Percentiles rank a stretch among this genome's conserved stretches.
Evolutionary conservation across 1,284 basidiomycete genomes (phyloP).

Genomic region (Ceratobasidium sp.): DNA sequence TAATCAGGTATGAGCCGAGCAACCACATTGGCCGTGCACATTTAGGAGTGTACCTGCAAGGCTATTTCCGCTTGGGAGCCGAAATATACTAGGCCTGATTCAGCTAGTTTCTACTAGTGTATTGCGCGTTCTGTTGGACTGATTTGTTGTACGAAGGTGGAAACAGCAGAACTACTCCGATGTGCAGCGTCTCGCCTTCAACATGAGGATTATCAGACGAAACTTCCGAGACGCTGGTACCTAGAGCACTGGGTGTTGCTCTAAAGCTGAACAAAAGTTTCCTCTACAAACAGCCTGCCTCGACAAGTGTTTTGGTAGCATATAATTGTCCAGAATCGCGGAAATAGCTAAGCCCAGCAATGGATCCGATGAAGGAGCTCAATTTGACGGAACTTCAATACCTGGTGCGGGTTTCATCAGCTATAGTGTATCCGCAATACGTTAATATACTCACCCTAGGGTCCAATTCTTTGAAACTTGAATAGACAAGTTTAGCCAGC

Average conservation of each 20-base stretch:
- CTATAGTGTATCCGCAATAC: too few species aligned
- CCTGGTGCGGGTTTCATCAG: constrained; percentile 57
- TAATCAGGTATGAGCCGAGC: too few species aligned
- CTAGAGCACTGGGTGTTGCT: constrained; percentile 59
- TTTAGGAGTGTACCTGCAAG: constrained; percentile 56
- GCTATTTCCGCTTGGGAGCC: constrained; percentile 75
- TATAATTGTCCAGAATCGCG: constrained; percentile 41
- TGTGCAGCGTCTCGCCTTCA: constrained; percentile 66
- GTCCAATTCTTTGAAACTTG: constrained; percentile 47
- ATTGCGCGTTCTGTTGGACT: constrained; percentile 70
- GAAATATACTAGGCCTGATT: constrained; percentile 74
- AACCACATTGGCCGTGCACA: too few species aligned
- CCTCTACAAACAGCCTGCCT: constrained; percentile 60
- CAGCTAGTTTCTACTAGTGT: constrained; percentile 72
- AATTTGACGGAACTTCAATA: constrained; percentile 71
- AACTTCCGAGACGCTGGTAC: constrained; percentile 66
- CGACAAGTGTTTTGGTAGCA: constrained; percentile 31
- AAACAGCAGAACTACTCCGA: constrained; percentile 76
- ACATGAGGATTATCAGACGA: constrained; percentile 60
- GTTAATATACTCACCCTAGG: constrained; percentile 44
- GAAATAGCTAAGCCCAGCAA: constrained; percentile 54
- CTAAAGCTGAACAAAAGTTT: constrained; percentile 65
- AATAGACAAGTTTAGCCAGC: constrained; percentile 6
- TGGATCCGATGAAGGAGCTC: constrained; percentile 63
- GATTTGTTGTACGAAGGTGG: constrained; percentile 77